A percentile compares a stretch with the other conserved stretches of the same genome.
These are phyloP conservation scores for Bacidia gigantensis DNA, from an alignment of 495 filamentous ascomycete genomes.

Conservation along the genomic window DNA sequence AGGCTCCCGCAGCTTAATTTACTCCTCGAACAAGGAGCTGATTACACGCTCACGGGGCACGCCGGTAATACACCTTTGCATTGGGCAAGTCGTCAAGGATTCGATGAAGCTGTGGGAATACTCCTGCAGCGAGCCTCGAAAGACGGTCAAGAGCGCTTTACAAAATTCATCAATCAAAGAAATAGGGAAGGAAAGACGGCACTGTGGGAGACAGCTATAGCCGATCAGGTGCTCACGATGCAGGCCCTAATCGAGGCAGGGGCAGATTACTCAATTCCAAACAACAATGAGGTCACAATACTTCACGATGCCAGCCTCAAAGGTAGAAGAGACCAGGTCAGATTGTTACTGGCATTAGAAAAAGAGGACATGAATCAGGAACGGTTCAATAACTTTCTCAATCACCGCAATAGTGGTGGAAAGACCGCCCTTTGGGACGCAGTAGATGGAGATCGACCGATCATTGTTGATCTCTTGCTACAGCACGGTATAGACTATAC, in stretches of 20 bases:
- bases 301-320: constrained; percentile 3
- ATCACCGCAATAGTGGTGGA: too few relatives aligned
- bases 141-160: neutral
- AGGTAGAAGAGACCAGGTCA: neutral
- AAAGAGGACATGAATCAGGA: neutral
- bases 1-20: neutral
- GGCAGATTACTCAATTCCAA: neutral
- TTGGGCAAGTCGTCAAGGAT: neutral
- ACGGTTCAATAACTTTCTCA: constrained; percentile 8
- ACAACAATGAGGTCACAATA: neutral
- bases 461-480: constrained; percentile 6
- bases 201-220: neutral
- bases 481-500: constrained; percentile 1
- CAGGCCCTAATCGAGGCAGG: constrained; percentile 1
- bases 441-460: neutral
- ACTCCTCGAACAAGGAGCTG: constrained; percentile 5
- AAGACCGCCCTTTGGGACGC: too few relatives aligned
- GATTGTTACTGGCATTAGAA: neutral
- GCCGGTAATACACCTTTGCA: constrained; percentile 2
- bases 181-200: neutral
- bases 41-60: constrained; percentile 2
- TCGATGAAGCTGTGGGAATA: neutral
- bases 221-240: neutral
- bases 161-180: neutral
- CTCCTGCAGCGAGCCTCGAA: neutral